Percentiles rank a stretch among this genome's conserved stretches.
Conservation (phyloP, 1,139 yeast species). For the Saccharomyces uvarum region DNA sequence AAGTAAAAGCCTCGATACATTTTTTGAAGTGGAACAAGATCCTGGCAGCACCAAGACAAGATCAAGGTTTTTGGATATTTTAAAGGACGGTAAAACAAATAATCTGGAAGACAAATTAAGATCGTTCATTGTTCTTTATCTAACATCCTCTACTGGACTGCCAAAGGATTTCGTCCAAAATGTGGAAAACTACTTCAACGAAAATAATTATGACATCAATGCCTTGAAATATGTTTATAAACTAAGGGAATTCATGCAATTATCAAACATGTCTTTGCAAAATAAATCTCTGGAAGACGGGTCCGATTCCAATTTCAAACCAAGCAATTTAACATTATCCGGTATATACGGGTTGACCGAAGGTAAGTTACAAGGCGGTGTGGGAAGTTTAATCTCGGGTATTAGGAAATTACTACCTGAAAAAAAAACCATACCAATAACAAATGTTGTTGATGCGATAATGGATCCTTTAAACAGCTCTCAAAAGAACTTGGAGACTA, state of each 20-base stretch:
- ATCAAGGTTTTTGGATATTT: constrained; percentile 50
- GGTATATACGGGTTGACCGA: constrained; percentile 78
- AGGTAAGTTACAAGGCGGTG: constrained; percentile 68
- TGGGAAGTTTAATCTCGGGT: constrained; percentile 82
- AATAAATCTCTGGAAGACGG: constrained; percentile 30
- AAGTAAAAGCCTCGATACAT: constrained; percentile 75
- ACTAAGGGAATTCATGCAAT: constrained; percentile 68
- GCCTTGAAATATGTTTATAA: constrained; percentile 69
- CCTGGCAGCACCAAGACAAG: constrained; percentile 54
- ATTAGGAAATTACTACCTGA: constrained; percentile 83
- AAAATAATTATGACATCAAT: constrained; percentile 54
- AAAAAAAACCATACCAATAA: constrained; percentile 78
- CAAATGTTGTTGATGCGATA: constrained; percentile 82
- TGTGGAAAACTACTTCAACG: constrained; percentile 55
- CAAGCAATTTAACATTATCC: constrained; percentile 56
- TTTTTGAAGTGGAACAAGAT: constrained; percentile 88
- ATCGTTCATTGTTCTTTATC: constrained; percentile 69
- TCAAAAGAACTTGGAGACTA: constrained; percentile 52
- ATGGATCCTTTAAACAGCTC: constrained; percentile 73
- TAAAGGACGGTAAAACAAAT: constrained; percentile 37
- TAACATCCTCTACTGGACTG: constrained; percentile 43
- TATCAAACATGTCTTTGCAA: constrained; percentile 25
- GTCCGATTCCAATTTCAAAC: constrained; percentile 13
- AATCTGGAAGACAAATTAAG: constrained; percentile 76
- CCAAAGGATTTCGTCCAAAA: constrained; percentile 55